Evolutionary conservation across 495 filamentous ascomycete species (phyloP).

Genomic region (Aspergillus sclerotiicarbonarius): DNA sequence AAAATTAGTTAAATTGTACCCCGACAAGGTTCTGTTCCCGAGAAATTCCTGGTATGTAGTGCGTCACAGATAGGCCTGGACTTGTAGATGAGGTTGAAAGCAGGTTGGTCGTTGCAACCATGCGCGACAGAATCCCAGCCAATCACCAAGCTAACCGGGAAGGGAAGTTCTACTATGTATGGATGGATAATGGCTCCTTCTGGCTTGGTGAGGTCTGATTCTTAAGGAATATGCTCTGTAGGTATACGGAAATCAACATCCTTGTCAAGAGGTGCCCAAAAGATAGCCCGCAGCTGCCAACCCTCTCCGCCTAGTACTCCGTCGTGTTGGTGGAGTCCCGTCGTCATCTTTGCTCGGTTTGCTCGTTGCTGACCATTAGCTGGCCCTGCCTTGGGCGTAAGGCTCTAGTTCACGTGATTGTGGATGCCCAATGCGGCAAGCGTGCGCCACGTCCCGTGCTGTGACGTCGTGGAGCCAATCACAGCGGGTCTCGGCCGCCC

Average conservation of each 20-base stretch:
- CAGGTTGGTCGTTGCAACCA: neutral
- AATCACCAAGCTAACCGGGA: neutral
- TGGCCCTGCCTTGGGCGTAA: constrained; percentile 17
- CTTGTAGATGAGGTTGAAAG: constrained; percentile 1
- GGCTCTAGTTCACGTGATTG: constrained; percentile 19
- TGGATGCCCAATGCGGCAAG: constrained; percentile 27
- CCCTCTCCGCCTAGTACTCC: neutral
- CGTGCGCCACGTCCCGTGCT: constrained; percentile 24
- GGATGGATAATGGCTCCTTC: neutral
- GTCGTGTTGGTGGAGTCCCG: neutral
- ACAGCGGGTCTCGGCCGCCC: constrained; percentile 21
- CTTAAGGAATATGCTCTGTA: neutral
- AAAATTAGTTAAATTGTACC: neutral
- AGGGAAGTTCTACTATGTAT: neutral
- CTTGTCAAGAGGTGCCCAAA: too few relatives aligned
- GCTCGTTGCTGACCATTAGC: constrained; percentile 4
- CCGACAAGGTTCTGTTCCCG: neutral
- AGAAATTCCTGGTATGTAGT: neutral
- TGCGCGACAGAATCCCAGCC: neutral
- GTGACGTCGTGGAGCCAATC: constrained; percentile 38
- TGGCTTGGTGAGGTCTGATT: neutral
- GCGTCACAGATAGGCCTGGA: neutral
- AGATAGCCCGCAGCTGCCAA: too few relatives aligned
- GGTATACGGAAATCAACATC: too few relatives aligned
- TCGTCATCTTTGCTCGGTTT: neutral